Conservation (phyloP, 495 filamentous ascomycete genomes). For the Trichoderma erinaceum region DNA sequence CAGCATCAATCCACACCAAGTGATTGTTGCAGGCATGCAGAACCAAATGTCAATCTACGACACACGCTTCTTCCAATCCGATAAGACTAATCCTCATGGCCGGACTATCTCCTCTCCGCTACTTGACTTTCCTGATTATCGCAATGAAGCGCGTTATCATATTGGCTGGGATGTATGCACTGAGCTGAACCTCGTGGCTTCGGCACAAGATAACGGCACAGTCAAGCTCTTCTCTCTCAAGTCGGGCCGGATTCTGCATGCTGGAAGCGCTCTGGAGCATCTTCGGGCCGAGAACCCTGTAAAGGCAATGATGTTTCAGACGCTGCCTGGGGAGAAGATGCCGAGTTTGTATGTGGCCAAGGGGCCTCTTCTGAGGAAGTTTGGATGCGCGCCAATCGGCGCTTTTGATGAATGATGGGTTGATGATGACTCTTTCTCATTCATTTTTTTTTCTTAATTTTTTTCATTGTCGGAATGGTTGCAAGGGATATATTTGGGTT, state of each 20-base stretch:
- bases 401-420: neutral
- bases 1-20: conserved; percentile 26
- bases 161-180: conserved; percentile 34
- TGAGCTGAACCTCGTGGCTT: conserved; percentile 32
- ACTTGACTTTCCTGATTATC: conserved; percentile 31
- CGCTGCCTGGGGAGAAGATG: conserved; percentile 19
- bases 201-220: conserved; percentile 36
- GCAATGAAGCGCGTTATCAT: conserved; percentile 29
- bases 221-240: conserved; percentile 37
- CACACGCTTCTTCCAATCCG: conserved; percentile 24
- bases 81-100: neutral
- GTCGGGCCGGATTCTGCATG: conserved; percentile 28
- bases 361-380: neutral
- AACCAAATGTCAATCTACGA: conserved; percentile 36
- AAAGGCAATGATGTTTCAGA: conserved; percentile 28
- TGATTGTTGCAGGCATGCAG: conserved; percentile 34
- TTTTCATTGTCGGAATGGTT: neutral
- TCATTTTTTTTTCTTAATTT: neutral
- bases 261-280: conserved; percentile 15
- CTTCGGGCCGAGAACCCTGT: conserved; percentile 19
- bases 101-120: conserved; percentile 23
- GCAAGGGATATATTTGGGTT: too few relatives aligned
- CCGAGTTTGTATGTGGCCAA: conserved; percentile 8
- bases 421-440: too few relatives aligned
- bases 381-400: neutral